Conservation (phyloP, 768 basidiomycete species). For the Suillus placidus region DNA sequence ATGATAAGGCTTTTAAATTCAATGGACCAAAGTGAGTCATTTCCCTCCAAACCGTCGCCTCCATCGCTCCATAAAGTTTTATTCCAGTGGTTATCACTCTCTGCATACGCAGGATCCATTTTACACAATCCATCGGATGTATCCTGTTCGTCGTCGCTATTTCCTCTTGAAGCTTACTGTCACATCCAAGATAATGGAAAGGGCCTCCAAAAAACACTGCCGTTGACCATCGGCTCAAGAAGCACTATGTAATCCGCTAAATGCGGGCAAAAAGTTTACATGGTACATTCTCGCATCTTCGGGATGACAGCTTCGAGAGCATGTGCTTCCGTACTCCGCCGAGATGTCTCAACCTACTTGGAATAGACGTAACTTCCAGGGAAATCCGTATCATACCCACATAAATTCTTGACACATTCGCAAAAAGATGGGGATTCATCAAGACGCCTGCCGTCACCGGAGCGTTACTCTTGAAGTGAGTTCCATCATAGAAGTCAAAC, state of each 20-base stretch:
- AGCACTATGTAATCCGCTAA: conserved; percentile 50
- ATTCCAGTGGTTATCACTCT: conserved; percentile 73
- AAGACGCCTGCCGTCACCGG: conserved; percentile 62
- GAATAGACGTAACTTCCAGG: conserved; percentile 72
- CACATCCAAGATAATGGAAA: conserved; percentile 74
- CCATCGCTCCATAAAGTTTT: not conserved
- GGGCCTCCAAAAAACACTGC: conserved; percentile 63
- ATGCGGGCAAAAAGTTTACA: not conserved
- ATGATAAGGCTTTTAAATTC: conserved; percentile 99
- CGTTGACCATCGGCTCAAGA: conserved; percentile 70
- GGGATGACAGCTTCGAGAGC: conserved; percentile 96
- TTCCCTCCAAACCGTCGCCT: not conserved
- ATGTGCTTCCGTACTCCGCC: conserved; percentile 82
- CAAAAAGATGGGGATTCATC: conserved; percentile 90
- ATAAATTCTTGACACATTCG: conserved; percentile 71
- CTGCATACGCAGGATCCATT: conserved; percentile 68
- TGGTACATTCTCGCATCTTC: conserved; percentile 59
- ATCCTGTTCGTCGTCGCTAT: conserved; percentile 94
- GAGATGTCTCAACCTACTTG: conserved; percentile 88
- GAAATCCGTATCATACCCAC: conserved; percentile 75
- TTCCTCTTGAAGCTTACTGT: conserved; percentile 72
- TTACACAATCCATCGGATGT: conserved; percentile 92
- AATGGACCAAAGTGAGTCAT: conserved; percentile 89
- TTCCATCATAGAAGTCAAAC: conserved; percentile 67
- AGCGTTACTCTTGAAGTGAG: conserved; percentile 67